Base-by-base conservation (phyloP, 2,329 filamentous ascomycete genomes). In the Monilinia fructicola region DNA sequence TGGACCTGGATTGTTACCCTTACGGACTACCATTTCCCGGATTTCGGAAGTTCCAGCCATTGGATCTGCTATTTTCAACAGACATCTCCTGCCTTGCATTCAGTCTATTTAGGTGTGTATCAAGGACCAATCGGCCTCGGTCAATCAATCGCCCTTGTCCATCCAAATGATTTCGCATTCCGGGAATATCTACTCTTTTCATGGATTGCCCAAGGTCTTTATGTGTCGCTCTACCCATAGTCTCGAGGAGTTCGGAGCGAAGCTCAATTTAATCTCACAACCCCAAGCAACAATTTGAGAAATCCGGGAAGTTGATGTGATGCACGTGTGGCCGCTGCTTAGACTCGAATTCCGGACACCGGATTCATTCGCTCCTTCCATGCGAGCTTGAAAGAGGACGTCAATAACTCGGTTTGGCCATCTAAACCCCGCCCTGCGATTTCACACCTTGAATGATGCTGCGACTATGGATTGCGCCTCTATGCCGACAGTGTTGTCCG, bases 41-140 rank as follows among this genome's bases (percentile, higher is more conserved):
- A 63, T 50, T 26, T 50, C 31, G 35, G 44, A 50, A 10, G 12
- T 61, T 38, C 31, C 28, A 61, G 31, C 58, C 58, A 50, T 61
- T 38, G 58, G 31, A 61, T 44, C 28, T 61, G 14, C 31, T 60
- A 50, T 35, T 35, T 3, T 40, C 58, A 46, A 21, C 46, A 38
- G 31, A 14, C 46, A 26, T 61, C 38, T 48, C 31, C 44, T 50
- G 28, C n/a, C 9, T 38, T 61, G 35, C 48, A 26, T 54, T 54
- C 3, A 21, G 18, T 54, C 40, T 53, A 42, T 59, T 59, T 42
- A 59, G 42, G 63, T 65, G 63, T 65, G 63, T 65, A 65, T 65
- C 63, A 38, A 16, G 54, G 53, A 59, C 44, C 18, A 52, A 48
- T 52, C 42, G 16, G 44, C 42, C 35, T 28, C n/a, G 16, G 35